These are phyloP conservation scores for Trichoderma virens DNA, from an alignment of 495 filamentous ascomycete species.

Conservation along the genomic window DNA sequence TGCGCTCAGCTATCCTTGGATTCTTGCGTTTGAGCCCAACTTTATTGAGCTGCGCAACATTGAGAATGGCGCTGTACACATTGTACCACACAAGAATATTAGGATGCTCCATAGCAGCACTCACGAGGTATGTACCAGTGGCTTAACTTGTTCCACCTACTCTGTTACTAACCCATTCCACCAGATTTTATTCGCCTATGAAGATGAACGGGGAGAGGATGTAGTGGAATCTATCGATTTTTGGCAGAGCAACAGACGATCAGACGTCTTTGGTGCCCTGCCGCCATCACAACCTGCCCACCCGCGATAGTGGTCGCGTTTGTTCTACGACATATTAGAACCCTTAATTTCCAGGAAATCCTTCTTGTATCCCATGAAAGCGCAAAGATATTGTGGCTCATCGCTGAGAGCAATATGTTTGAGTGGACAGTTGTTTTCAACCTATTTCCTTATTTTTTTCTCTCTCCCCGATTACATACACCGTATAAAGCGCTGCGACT, in stretches of 20 bases:
- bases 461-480: not conserved
- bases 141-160: constrained; percentile 3
- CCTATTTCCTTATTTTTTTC: not conserved
- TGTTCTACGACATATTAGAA: not conserved
- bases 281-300: constrained; percentile 11
- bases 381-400: not conserved
- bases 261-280: constrained; percentile 18
- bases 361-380: not conserved
- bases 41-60: constrained; percentile 96
- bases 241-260: constrained; percentile 61
- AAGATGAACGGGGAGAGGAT: constrained; percentile 92
- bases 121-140: constrained; percentile 65
- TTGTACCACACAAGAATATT: constrained; percentile 90
- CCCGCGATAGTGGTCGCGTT: not conserved
- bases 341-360: not conserved
- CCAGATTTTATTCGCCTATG: constrained; percentile 92
- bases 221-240: constrained; percentile 95
- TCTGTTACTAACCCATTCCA: constrained; percentile 16
- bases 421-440: not conserved
- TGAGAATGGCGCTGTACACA: constrained; percentile 87
- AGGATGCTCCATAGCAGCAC: constrained; percentile 95
- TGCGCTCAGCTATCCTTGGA: constrained; percentile 89
- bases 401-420: not conserved
- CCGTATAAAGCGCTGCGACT: not conserved
- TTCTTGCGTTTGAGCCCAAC: constrained; percentile 96